Evolutionary conservation across 768 basidiomycete species (phyloP).

Genomic region (Harrya chromipes): DNA sequence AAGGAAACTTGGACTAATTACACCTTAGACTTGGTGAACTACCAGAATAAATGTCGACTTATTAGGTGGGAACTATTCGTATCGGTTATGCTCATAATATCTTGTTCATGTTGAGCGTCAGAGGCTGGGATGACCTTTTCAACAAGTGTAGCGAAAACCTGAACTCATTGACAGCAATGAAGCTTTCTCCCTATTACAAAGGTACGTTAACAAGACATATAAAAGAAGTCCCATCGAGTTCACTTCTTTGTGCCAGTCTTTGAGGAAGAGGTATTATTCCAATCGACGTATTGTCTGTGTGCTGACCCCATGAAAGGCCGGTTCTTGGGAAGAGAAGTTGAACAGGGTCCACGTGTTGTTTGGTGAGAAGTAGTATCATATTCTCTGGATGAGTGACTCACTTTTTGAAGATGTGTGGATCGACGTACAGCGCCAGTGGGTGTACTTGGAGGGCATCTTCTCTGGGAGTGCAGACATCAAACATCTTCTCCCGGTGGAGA

Average conservation of each 20-base stretch:
- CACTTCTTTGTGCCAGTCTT: conserved; percentile 52
- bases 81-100: not conserved
- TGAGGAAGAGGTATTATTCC: conserved; percentile 68
- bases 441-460: conserved; percentile 98
- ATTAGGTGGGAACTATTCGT: conserved; percentile 55
- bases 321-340: conserved; percentile 95
- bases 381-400: not conserved
- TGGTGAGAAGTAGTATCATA: conserved; percentile 46
- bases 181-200: conserved; percentile 97
- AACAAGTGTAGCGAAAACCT: conserved; percentile 96
- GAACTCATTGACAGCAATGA: conserved; percentile 96
- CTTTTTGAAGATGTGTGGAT: conserved; percentile 86
- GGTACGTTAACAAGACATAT: conserved; percentile 41
- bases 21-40: conserved; percentile 93
- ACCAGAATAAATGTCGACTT: conserved; percentile 97
- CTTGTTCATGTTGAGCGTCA: conserved; percentile 29
- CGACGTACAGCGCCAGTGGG: conserved; percentile 99
- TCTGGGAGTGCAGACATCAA: conserved; percentile 99
- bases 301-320: conserved; percentile 46
- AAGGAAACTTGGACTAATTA: conserved; percentile 97
- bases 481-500: conserved; percentile 95
- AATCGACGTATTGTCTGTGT: not conserved
- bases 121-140: conserved; percentile 97
- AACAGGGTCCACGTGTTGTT: conserved; percentile 97
- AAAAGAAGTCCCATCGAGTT: not conserved